Percentiles rank a stretch among this genome's conserved stretches.
phyloP scores from a whole-genome alignment of 2,329 filamentous ascomycete genomes.

The Colletotrichum ledebouriae region DNA sequence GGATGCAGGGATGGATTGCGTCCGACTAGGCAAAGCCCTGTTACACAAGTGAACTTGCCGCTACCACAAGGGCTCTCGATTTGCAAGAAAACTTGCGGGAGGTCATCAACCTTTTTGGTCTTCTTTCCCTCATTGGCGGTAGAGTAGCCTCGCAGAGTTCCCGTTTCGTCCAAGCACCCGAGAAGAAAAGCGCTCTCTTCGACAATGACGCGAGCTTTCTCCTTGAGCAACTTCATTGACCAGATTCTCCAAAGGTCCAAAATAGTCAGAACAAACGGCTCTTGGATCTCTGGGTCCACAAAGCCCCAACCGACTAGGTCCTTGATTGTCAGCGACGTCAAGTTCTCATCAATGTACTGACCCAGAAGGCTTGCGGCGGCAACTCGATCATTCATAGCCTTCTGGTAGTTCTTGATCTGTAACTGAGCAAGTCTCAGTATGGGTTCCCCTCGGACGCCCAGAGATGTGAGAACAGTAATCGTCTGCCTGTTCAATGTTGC shows the following conservation, averaged over 20 bases:
- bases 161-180: constrained; percentile 89
- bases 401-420: constrained; percentile 77
- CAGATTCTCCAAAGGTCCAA: constrained; percentile 89
- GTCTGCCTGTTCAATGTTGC: constrained; percentile 92
- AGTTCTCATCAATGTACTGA: constrained; percentile 86
- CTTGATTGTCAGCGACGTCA: constrained; percentile 80
- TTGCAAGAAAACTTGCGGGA: constrained; percentile 93
- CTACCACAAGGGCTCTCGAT: constrained; percentile 71
- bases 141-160: constrained; percentile 78
- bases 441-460: constrained; percentile 76
- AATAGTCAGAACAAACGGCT: constrained; percentile 87
- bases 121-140: constrained; percentile 56
- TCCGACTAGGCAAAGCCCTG: constrained; percentile 85
- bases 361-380: constrained; percentile 77
- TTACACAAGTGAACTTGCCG: constrained; percentile 72
- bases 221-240: constrained; percentile 90
- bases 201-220: constrained; percentile 89
- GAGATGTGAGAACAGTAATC: constrained; percentile 84
- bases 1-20: constrained; percentile 95
- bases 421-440: constrained; percentile 77
- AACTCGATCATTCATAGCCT: constrained; percentile 75
- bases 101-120: constrained; percentile 60
- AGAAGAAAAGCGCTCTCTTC: constrained; percentile 88
- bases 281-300: constrained; percentile 69
- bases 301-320: constrained; percentile 86